A percentile compares a stretch with the other conserved stretches of the same genome.
These are phyloP conservation scores for Triangularia verruculosa DNA, from an alignment of 2,329 filamentous ascomycete species.

Conservation along the genomic window DNA sequence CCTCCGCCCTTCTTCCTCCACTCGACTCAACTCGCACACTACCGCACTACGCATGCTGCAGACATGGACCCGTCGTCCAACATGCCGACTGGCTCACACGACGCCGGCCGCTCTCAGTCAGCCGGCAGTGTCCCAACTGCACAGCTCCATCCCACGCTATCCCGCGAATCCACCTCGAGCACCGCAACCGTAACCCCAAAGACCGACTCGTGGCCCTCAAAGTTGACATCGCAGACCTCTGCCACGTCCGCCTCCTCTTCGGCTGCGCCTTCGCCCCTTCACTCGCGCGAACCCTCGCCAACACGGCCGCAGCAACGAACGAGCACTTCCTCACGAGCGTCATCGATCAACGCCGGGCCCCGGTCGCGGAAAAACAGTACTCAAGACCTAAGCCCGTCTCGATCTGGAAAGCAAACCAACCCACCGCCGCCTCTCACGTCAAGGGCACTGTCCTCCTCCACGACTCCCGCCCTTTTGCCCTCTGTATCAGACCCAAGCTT, in stretches of 20 bases:
- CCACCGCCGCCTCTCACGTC: slow-evolving; percentile 59
- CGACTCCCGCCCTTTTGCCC: slow-evolving; percentile 63
- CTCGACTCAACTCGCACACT: slow-evolving; percentile 2
- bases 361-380: slow-evolving; percentile 64
- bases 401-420: slow-evolving; percentile 46
- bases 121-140: slow-evolving; percentile 11
- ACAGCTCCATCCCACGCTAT: slow-evolving; percentile 25
- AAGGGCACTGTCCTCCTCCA: slow-evolving; percentile 63
- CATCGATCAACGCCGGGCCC: slow-evolving; percentile 37
- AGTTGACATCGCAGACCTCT: slow-evolving; percentile 25
- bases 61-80: slow-evolving; percentile 38
- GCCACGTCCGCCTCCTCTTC: slow-evolving; percentile 30
- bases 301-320: slow-evolving; percentile 38
- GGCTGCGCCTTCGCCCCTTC: slow-evolving; percentile 32
- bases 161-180: slow-evolving; percentile 30
- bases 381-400: slow-evolving; percentile 62
- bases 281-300: slow-evolving; percentile 48
- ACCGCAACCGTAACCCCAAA: slow-evolving; percentile 28
- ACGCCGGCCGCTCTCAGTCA: slow-evolving; percentile 12
- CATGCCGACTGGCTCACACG: slow-evolving; percentile 31
- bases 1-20: slow-evolving; percentile 28
- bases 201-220: slow-evolving; percentile 27
- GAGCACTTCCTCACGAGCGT: slow-evolving; percentile 27
- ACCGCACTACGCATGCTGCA: slow-evolving; percentile 27
- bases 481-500: slow-evolving; percentile 57